A percentile compares a stretch with the other conserved stretches of the same genome.
These are phyloP conservation scores for Zoysia japonica DNA, from an alignment of 176 grass and related monocot genomes.

Conservation along the genomic window DNA sequence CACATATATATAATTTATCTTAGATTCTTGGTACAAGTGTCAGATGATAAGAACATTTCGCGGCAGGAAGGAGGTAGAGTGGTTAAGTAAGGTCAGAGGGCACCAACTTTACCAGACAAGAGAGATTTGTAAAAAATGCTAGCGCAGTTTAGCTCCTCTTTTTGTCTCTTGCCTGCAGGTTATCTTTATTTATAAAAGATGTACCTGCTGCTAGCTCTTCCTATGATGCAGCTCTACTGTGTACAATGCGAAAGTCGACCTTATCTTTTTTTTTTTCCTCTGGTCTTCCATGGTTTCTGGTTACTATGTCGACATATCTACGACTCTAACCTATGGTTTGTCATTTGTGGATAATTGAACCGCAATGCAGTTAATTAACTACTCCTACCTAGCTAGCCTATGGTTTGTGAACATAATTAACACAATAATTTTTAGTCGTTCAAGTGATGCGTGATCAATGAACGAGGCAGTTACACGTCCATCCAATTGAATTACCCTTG, in stretches of 20 bases:
- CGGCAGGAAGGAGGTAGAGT: neutral
- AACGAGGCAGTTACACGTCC: constrained; percentile 33
- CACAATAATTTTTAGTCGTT: constrained; percentile 10
- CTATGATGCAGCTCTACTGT: neutral
- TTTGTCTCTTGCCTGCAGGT: constrained; percentile 30
- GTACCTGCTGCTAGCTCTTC: neutral
- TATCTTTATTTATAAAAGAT: constrained; percentile 22
- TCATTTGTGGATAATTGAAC: constrained; percentile 24
- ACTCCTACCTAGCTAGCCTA: neutral
- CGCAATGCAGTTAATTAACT: neutral
- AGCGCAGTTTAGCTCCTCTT: constrained; percentile 26
- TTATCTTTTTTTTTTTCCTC: neutral
- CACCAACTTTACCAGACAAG: constrained; percentile 43
- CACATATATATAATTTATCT: constrained; percentile 26
- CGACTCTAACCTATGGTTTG: neutral
- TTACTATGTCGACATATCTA: constrained; percentile 2
- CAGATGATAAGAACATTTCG: constrained; percentile 32
- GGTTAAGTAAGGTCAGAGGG: constrained; percentile 30
- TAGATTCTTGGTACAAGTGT: constrained; percentile 34
- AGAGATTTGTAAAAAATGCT: constrained; percentile 25
- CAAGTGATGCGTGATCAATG: constrained; percentile 13
- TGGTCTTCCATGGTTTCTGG: neutral
- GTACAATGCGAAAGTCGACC: neutral
- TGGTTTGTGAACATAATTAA: neutral
- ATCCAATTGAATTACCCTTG: neutral